A percentile compares a stretch with the other conserved stretches of the same genome.
phyloP scores from a whole-genome alignment of 2,329 filamentous ascomycete genomes.

The Dactylellina sp. region DNA sequence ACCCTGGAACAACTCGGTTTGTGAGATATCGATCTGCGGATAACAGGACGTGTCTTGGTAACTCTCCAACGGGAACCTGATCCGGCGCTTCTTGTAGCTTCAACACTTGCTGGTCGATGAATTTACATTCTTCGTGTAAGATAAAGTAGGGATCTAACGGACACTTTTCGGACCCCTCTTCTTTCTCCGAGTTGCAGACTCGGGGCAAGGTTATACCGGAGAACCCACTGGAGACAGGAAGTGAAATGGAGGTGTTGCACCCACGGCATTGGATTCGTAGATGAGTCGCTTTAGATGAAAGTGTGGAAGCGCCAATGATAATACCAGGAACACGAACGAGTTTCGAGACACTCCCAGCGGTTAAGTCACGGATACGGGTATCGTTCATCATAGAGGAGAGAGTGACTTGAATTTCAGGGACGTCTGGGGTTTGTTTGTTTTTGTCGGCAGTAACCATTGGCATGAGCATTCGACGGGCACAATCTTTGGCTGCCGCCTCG shows the following conservation, averaged over 20 bases:
- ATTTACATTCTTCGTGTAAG: slow-evolving; percentile 89
- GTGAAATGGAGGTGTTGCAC: slow-evolving; percentile 77
- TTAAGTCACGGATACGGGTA: slow-evolving; percentile 92
- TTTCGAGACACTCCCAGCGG: slow-evolving; percentile 89
- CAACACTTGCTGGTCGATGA: slow-evolving; percentile 97
- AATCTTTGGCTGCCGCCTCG: slow-evolving; percentile 87
- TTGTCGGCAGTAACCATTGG: slow-evolving; percentile 74
- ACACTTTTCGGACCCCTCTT: slow-evolving; percentile 77
- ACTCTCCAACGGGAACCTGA: slow-evolving; percentile 94
- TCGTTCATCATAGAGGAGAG: slow-evolving; percentile 91
- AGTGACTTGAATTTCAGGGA: slow-evolving; percentile 94
- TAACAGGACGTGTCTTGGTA: slow-evolving; percentile 92
- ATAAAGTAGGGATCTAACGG: slow-evolving; percentile 96
- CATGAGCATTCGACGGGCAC: slow-evolving; percentile 92
- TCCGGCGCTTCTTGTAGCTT: slow-evolving; percentile 98
- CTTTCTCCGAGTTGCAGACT: slow-evolving; percentile 74
- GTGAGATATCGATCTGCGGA: slow-evolving; percentile 96
- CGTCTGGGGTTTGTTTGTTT: slow-evolving; percentile 76
- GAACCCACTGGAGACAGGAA: slow-evolving; percentile 86
- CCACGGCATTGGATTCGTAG: slow-evolving; percentile 89
- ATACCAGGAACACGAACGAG: slow-evolving; percentile 98
- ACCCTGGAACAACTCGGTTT: slow-evolving; percentile 94
- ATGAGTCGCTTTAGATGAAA: slow-evolving; percentile 92
- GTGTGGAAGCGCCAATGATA: slow-evolving; percentile 94
- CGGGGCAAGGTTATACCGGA: slow-evolving; percentile 86